Evolutionary conservation across 805 yeast genomes (phyloP), one percentile per base, ranked within the genome.

Genomic region (Cyberlindnera japonica): DNA sequence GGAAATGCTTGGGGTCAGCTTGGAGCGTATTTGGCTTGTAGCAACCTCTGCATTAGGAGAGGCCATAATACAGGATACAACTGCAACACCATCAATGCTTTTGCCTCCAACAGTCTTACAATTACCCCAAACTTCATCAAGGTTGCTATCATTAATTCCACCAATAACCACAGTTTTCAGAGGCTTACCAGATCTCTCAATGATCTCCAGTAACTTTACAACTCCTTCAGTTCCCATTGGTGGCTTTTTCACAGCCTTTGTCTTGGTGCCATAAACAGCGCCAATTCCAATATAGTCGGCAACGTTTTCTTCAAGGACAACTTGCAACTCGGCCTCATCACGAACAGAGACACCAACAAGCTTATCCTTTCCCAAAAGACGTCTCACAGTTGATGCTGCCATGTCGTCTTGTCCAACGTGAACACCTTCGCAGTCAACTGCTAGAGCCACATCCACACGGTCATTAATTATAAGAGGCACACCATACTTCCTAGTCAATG

Each of bases 371-470:
- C 96, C 96, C 11, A 88, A 61, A 23, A 87, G 54, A 51, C 66
- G 55, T 26, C 96, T 63, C 1, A 77, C 93, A 27, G 71, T 51
- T 1, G 52, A 50, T 7, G 62, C 62, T 4, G 68, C 65, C 86
- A 89, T 85, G 57, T 89, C 97, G 38, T 81, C 89, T 59, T 89
- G 96, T 1, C 97, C 97, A 16, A 89, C 86, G 64, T 89, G 97
- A 8, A 90, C 82, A 25, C 95, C 95, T 48, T 87, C 96, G 2
- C 95, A 95, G 50, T 75, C 93, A 41, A 87, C 71, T 0, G 96
- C 96, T 32, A 90, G 64, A 0, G 96, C 96, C 11, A 90, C 87
- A 56, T 89, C 97, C 3, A 87, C 73, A 37, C 96, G 66, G 55
- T 89, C 96, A 51, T 89, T 87, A 55, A 89, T 88, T 24, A 89